These are phyloP conservation scores for Brettanomyces naardenensis DNA, from an alignment of 805 yeast species.

Conservation along the genomic window DNA sequence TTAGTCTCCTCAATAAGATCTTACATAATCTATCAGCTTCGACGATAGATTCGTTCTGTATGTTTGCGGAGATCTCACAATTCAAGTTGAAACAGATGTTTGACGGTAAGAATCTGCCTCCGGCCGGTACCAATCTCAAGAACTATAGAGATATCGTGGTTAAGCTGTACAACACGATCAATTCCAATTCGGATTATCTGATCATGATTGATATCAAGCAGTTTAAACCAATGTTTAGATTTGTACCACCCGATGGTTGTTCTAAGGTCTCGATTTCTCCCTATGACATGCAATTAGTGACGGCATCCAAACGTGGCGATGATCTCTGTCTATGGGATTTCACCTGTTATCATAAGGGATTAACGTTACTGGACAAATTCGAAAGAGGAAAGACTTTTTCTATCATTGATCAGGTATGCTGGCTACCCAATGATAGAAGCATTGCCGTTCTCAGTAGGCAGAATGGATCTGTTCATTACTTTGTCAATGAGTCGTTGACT, in stretches of 20 bases:
- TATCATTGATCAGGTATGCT: conserved; percentile 38
- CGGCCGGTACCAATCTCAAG: neutral
- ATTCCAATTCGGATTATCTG: conserved; percentile 27
- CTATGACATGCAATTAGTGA: conserved; percentile 47
- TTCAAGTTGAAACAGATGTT: conserved; percentile 34
- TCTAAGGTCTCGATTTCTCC: conserved; percentile 56
- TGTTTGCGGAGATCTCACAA: conserved; percentile 41
- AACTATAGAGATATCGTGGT: conserved; percentile 19
- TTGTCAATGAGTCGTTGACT: conserved; percentile 32
- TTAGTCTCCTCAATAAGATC: conserved; percentile 40
- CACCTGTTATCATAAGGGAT: conserved; percentile 39
- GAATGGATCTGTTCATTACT: conserved; percentile 60
- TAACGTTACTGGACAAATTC: conserved; percentile 50
- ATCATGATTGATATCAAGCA: conserved; percentile 40
- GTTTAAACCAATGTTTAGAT: conserved; percentile 31
- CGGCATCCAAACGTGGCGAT: conserved; percentile 53
- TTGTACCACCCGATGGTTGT: conserved; percentile 56
- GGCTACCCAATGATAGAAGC: conserved; percentile 40
- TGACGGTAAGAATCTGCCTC: neutral
- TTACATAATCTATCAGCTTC: conserved; percentile 40
- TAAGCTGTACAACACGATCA: conserved; percentile 22
- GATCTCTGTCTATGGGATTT: conserved; percentile 58
- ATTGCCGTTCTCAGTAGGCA: conserved; percentile 44
- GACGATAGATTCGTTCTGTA: conserved; percentile 34
- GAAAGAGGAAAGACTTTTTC: conserved; percentile 58